A percentile compares a stretch with the other conserved stretches of the same genome.
Evolutionary conservation across 805 yeast genomes (phyloP).

Genomic region (Isabelozyma gotoi): DNA sequence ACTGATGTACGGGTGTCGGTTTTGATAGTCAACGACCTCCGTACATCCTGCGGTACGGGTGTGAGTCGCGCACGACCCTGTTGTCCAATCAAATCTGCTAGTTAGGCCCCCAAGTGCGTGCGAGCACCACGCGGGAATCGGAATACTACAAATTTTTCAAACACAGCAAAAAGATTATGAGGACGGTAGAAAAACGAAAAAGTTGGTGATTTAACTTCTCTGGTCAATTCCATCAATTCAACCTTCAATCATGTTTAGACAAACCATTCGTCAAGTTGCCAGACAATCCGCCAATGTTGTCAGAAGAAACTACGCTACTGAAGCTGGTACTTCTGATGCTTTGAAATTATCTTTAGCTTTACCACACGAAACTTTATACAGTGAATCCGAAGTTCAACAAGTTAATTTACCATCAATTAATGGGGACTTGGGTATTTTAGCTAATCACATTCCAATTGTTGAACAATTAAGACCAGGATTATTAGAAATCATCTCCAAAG

Average conservation of each 20-base stretch:
- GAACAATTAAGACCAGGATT: constrained; percentile 97
- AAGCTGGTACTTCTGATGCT: constrained; percentile 57
- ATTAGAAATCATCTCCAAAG: constrained; percentile 82
- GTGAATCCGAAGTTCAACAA: constrained; percentile 59
- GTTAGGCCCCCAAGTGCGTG: constrained; percentile 10
- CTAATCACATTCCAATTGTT: constrained; percentile 95
- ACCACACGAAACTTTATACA: constrained; percentile 75
- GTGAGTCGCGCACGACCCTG: too few species aligned
- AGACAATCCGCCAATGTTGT: constrained; percentile 56
- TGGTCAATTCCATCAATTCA: neutral
- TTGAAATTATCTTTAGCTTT: constrained; percentile 86
- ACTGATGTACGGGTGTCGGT: too few species aligned
- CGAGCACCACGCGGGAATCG: neutral
- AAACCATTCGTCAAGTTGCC: constrained; percentile 58
- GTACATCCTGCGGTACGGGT: too few species aligned
- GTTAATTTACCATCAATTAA: constrained; percentile 94
- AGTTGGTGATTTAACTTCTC: neutral
- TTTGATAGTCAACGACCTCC: too few species aligned
- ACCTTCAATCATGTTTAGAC: constrained; percentile 68
- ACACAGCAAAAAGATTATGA: neutral
- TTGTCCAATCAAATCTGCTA: constrained; percentile 33
- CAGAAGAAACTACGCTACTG: constrained; percentile 91
- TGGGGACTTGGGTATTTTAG: constrained; percentile 95
- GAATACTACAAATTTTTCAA: neutral
- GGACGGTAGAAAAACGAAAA: neutral